A percentile compares a stretch with the other conserved stretches of the same genome.
Conservation (phyloP, 495 filamentous ascomycete genomes). For the Podospora fimiseda region DNA sequence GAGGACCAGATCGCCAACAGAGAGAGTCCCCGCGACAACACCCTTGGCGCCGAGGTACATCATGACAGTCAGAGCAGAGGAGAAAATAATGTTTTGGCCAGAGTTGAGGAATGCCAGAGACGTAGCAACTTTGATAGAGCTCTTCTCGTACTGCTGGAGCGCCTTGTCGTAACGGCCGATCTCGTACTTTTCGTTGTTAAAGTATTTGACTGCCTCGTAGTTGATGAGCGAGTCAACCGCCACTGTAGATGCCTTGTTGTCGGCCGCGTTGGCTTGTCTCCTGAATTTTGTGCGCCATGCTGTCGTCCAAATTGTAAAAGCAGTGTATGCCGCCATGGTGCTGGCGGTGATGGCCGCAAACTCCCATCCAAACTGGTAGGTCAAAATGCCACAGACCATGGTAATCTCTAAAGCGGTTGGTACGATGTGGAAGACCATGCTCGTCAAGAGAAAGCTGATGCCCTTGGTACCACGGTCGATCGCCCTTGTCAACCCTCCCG, state of each 20-base stretch:
- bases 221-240: constrained; percentile 96
- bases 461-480: constrained; percentile 97
- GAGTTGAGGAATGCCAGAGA: constrained; percentile 88
- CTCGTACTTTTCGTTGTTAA: constrained; percentile 97
- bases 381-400: constrained; percentile 89
- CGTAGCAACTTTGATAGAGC: constrained; percentile 92
- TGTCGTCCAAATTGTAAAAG: constrained; percentile 91
- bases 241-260: constrained; percentile 91
- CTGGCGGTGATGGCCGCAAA: constrained; percentile 86
- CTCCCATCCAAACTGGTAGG: constrained; percentile 86
- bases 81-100: constrained; percentile 99
- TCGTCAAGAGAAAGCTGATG: constrained; percentile 91
- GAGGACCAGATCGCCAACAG: constrained; percentile 96
- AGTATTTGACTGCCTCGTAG: constrained; percentile 98
- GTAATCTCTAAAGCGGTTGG: constrained; percentile 90
- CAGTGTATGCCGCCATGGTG: constrained; percentile 90
- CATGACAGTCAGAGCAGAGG: constrained; percentile 89
- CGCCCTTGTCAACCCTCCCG: constrained; percentile 86
- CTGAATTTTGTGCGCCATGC: constrained; percentile 96
- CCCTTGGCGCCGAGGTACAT: constrained; percentile 94
- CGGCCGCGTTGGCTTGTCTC: constrained; percentile 88
- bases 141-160: constrained; percentile 78
- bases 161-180: constrained; percentile 85
- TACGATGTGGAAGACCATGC: constrained; percentile 97
- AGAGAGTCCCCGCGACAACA: constrained; percentile 70